Base-by-base conservation (phyloP, 192 early-diverging fungal genomes). In the Polychytrium aggregatum region DNA sequence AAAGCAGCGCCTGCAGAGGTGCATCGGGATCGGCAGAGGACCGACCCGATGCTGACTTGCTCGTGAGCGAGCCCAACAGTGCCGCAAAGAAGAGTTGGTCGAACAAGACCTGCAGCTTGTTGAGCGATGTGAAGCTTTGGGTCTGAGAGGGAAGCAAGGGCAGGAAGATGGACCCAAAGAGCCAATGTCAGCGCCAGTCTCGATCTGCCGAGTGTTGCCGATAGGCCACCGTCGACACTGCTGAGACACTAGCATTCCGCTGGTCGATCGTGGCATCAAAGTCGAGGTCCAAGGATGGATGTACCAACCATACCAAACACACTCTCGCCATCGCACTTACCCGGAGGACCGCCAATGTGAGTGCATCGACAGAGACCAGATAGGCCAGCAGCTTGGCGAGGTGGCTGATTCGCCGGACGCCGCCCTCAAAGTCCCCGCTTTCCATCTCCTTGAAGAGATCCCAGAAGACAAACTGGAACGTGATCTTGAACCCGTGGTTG, bases 401-500 rank as follows among this genome's bases (percentile, higher is more conserved):
- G 57, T 94, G 87, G 52, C 87, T 82, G 9, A 90, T 76, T 30
- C 76, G 72, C 24, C 85, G 68, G 34, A 92, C 47, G 3, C 59
- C 65, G n/a, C 65, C 60, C 25, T 64, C 65, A 1, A 24, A 50
- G 49, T 86, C 84, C 21, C 53, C 60, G 46, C 82, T 81, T 24
- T 81, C 86, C 59, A 87, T 70, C 43, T 81, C 84, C 43, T 95
- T 79, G 46, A 98, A 56, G 54, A 87, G 78, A 64, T 98, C 95
- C 95, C 95, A 98, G 35, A 98, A 71, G 14, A 82, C 79, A 60
- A 86, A 98, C 74, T 93, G 88, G 57, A 90, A 82, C 4, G 95
- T 98, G 49, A 96, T 76, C 62, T 81, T 82, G 71, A 82, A 88
- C 7, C 81, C 79, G 59, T 86, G 78, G 53, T 83, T 72, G 35